A percentile compares a stretch with the other conserved stretches of the same genome.
Evolutionary conservation across 305 asterid species (phyloP).

Genomic region (Fraxinus albicans): DNA sequence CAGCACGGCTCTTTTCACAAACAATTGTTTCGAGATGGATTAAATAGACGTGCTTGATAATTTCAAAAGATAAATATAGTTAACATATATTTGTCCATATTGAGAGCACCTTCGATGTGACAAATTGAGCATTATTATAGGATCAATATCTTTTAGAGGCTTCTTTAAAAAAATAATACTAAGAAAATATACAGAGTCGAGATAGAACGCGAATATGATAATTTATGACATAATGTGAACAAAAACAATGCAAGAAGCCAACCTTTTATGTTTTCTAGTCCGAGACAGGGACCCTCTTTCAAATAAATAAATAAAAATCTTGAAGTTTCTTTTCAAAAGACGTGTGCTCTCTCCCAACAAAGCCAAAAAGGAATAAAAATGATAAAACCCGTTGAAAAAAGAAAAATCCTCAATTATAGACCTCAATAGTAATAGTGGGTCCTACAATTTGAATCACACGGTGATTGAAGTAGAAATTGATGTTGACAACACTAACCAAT

Average conservation of each 20-base stretch:
- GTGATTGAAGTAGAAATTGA: conserved; percentile 22
- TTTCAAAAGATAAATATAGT: not conserved
- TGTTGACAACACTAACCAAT: conserved; percentile 12
- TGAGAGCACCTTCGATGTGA: not conserved
- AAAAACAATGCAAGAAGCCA: not conserved
- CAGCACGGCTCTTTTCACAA: too few species aligned
- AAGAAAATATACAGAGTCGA: not conserved
- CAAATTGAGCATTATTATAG: not conserved
- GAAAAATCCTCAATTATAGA: conserved; percentile 4
- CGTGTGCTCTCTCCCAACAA: conserved; percentile 18
- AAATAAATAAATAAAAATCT: not conserved
- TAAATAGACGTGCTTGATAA: not conserved
- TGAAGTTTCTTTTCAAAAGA: conserved; percentile 25
- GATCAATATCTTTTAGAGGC: not conserved
- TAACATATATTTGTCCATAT: too few species aligned
- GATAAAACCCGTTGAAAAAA: conserved; percentile 15
- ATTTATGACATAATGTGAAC: not conserved
- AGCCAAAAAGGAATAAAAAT: conserved; percentile 18
- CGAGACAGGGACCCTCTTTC: not conserved
- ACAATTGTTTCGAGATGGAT: not conserved
- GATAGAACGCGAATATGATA: not conserved
- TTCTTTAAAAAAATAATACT: not conserved
- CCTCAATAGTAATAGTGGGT: conserved; percentile 21
- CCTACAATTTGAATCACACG: conserved; percentile 22
- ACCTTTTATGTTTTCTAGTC: not conserved